These are phyloP conservation scores for Flaveria robusta DNA, from an alignment of 129 eudicot genomes.

Conservation along the genomic window DNA sequence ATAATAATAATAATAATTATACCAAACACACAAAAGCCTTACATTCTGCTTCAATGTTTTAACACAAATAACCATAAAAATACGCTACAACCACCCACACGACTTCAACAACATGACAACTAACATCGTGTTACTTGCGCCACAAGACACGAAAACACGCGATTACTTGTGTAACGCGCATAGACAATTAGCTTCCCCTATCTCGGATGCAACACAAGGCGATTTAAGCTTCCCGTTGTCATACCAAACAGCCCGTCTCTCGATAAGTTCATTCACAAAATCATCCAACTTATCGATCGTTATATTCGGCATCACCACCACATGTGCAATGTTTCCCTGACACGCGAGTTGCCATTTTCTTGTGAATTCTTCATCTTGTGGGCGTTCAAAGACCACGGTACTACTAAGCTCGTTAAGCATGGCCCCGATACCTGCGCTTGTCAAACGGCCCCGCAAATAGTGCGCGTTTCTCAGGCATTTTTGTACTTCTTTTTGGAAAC, in stretches of 20 bases:
- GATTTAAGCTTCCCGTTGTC: conserved; percentile 49
- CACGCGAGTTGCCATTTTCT: conserved; percentile 97
- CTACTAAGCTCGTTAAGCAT: conserved; percentile 98
- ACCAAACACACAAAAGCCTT: too few species aligned
- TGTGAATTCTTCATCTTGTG: conserved; percentile 82
- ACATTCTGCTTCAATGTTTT: too few species aligned
- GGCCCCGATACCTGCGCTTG: conserved; percentile 73
- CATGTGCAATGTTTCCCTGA: conserved; percentile 87
- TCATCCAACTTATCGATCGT: conserved; percentile 70
- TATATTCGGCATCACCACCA: conserved; percentile 92
- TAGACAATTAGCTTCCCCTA: conserved; percentile 67
- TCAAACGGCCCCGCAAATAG: conserved; percentile 69
- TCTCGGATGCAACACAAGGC: conserved; percentile 88
- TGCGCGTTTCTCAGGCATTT: conserved; percentile 95
- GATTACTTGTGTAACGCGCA: conserved; percentile 69
- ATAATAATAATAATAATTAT: too few species aligned
- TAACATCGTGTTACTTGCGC: too few species aligned
- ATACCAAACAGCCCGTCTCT: conserved; percentile 70
- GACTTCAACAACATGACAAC: too few species aligned
- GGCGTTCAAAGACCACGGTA: conserved; percentile 95
- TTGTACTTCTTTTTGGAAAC: conserved; percentile 97
- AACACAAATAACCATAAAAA: too few species aligned
- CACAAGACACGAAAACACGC: not conserved
- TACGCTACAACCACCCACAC: too few species aligned
- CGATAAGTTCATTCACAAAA: conserved; percentile 63